Evolutionary conservation across 345 rosid species (phyloP), one percentile per base, ranked within the genome.

Genomic region (Citrus cavaleriei): DNA sequence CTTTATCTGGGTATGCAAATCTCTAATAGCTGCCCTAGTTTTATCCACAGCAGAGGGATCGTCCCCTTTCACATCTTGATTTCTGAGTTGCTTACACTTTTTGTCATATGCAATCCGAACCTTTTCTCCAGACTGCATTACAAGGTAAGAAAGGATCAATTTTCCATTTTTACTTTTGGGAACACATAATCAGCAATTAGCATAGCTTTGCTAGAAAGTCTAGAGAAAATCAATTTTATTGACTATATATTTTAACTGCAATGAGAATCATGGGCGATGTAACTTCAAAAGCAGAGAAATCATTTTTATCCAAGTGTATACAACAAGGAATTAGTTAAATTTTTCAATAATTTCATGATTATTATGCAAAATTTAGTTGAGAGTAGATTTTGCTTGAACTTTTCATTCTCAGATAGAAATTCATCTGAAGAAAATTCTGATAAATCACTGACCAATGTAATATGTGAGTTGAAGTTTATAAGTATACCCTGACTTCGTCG

Each of bases 41-140:
- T 93, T 95, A 75, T 91, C 96, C 66, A 89, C 89, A 0, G 89
- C 80, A 8, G 78, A 72, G 14, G 92, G 86, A 67, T 93, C 93
- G 1, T 83, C 95, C 76, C 98, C 99, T 83, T 86, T 91, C 37
- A 91, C 92, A 75, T 92, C 93, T 80, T 91, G 99, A 78, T 88
- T 89, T 82, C 90, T 88, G 62, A 95, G 91, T 57, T 87, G 91
- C 83, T 24, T 78, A 76, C 84, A 81, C 79, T 93, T 95, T 88
- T 93, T 93, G 85, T 95, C 98, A 72, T 90, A 93, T 25, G 92
- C 93, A 76, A 91, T 87, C 63, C 93, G 87, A 79, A 90, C 73
- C 77, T 79, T 88, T 81, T 95, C 99, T 76, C 95, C 98, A 27
- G 93, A 85, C 99, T 95, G 82, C 77, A 78, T 32, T 64, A 80